Evolutionary conservation across 176 grass and related monocot genomes (phyloP).

Genomic region (Zea mays): DNA sequence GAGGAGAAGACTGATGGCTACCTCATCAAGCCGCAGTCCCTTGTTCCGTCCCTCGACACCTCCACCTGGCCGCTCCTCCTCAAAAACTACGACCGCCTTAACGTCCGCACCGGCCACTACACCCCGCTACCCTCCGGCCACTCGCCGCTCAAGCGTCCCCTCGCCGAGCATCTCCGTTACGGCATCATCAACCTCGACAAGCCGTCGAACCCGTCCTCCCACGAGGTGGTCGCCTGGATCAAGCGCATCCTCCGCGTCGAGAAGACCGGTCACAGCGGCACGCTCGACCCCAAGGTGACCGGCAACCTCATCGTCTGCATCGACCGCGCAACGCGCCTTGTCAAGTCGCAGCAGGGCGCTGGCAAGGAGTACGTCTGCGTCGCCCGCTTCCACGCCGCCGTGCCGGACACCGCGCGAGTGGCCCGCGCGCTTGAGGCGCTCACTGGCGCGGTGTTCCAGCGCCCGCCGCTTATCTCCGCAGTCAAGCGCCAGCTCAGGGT

Average conservation of each 20-base stretch:
- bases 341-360: conserved; percentile 93
- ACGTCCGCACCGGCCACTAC: conserved; percentile 83
- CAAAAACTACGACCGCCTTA: conserved; percentile 89
- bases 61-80: conserved; percentile 76
- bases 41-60: conserved; percentile 55
- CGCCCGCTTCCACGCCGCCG: conserved; percentile 75
- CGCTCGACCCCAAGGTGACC: conserved; percentile 96
- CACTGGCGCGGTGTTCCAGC: conserved; percentile 89
- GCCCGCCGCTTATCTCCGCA: conserved; percentile 80
- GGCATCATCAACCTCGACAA: conserved; percentile 96
- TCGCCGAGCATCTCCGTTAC: conserved; percentile 77
- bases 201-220: conserved; percentile 93
- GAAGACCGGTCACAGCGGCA: conserved; percentile 84
- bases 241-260: conserved; percentile 79
- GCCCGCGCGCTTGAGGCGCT: conserved; percentile 70
- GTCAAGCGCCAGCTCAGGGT: conserved; percentile 89
- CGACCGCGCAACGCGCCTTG: conserved; percentile 87
- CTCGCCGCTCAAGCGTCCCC: conserved; percentile 86
- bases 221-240: conserved; percentile 96
- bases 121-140: conserved; percentile 75
- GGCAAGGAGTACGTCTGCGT: conserved; percentile 91
- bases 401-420: conserved; percentile 54
- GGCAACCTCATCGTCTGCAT: conserved; percentile 97
- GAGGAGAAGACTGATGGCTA: conserved; percentile 51
- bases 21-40: conserved; percentile 69